phyloP scores from a whole-genome alignment of 768 basidiomycete genomes.

The Rhodotorula babjevae region DNA sequence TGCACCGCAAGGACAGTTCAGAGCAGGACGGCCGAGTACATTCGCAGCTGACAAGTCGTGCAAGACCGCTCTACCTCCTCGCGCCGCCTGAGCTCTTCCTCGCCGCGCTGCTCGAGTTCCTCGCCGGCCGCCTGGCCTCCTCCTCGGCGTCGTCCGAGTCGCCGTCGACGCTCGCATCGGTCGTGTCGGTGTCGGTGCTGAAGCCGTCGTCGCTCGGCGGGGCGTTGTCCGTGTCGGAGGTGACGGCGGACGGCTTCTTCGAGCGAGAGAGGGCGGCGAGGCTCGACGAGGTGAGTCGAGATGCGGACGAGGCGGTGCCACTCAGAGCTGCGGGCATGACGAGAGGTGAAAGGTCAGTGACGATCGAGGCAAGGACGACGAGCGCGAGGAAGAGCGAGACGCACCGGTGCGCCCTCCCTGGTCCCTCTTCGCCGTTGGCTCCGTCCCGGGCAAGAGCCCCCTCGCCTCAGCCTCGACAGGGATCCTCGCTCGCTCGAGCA shows the following conservation, averaged over 20 bases:
- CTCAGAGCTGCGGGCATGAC: too few relatives aligned
- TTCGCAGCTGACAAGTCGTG: too few relatives aligned
- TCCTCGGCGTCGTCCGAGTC: not conserved
- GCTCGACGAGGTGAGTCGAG: too few relatives aligned
- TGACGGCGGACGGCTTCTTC: not conserved
- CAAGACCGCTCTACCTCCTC: not conserved
- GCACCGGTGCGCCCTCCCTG: not conserved
- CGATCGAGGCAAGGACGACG: too few relatives aligned
- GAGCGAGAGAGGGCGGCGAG: not conserved
- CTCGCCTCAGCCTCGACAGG: constrained; percentile 16
- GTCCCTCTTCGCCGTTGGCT: not conserved
- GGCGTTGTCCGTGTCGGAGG: constrained; percentile 13
- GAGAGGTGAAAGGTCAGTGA: too few relatives aligned
- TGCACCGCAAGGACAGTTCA: too few relatives aligned
- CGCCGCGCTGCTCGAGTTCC: not conserved
- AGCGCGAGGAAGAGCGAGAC: not conserved
- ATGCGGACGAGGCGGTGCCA: too few relatives aligned
- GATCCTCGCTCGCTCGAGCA: not conserved
- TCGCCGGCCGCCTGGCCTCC: not conserved
- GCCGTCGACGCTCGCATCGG: not conserved
- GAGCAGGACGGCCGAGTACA: too few relatives aligned
- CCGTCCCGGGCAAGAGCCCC: not conserved
- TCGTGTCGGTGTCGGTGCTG: constrained; percentile 2
- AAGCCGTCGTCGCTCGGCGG: not conserved
- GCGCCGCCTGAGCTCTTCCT: not conserved